Conservation (phyloP, 2,329 filamentous ascomycete genomes). For the Alternaria sp. region DNA sequence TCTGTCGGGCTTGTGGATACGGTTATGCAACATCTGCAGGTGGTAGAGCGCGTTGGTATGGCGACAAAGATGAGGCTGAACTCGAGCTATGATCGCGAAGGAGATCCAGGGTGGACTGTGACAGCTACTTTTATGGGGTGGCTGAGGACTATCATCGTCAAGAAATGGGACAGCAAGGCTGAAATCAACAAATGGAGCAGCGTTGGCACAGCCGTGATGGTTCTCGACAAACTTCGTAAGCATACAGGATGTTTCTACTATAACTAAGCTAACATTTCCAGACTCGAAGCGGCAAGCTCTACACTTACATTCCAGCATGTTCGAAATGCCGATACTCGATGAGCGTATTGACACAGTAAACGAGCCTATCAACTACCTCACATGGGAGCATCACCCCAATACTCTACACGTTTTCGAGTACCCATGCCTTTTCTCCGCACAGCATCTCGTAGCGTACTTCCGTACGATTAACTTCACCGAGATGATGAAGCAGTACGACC, state of each 20-base stretch:
- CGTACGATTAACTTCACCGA: conserved; percentile 83
- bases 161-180: conserved; percentile 79
- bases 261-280: conserved; percentile 22
- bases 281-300: conserved; percentile 28
- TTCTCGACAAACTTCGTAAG: conserved; percentile 73
- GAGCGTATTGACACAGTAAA: conserved; percentile 77
- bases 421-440: conserved; percentile 77
- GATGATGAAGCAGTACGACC: conserved; percentile 81
- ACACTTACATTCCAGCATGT: conserved; percentile 67
- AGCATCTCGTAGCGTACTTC: conserved; percentile 80
- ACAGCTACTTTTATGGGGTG: conserved; percentile 64
- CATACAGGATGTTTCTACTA: neutral
- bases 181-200: conserved; percentile 72
- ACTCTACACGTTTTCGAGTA: conserved; percentile 78
- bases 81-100: conserved; percentile 9
- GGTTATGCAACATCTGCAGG: conserved; percentile 32
- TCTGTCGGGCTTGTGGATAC: conserved; percentile 19
- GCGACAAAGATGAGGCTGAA: conserved; percentile 29
- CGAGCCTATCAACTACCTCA: conserved; percentile 72
- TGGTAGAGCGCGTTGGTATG: conserved; percentile 30
- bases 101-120: conserved; percentile 46
- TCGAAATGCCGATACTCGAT: conserved; percentile 76
- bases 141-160: conserved; percentile 75
- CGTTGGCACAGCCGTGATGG: conserved; percentile 77
- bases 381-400: conserved; percentile 66